Percentiles rank a stretch among this genome's conserved stretches.
Evolutionary conservation across 2,329 filamentous ascomycete genomes (phyloP).

Genomic region (Beauveria caledonica): DNA sequence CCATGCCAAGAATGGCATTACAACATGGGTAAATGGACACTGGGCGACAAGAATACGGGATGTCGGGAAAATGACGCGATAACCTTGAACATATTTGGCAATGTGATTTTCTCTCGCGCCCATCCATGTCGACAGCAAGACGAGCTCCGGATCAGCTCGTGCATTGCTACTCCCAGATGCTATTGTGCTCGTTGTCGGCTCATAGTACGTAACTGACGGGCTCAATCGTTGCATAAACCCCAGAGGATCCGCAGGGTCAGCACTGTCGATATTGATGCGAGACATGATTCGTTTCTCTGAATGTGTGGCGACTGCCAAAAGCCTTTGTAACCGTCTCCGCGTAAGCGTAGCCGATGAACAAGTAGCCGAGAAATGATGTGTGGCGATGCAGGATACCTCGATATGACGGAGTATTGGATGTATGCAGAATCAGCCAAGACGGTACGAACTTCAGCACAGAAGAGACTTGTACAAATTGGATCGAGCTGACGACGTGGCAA

Average conservation of each 20-base stretch:
- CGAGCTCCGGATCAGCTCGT: conserved; percentile 34
- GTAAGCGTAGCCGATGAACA: neutral
- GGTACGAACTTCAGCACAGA: neutral
- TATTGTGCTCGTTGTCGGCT: conserved; percentile 14
- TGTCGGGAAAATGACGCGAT: conserved; percentile 36
- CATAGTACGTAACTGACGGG: conserved; percentile 28
- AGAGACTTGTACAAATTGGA: neutral
- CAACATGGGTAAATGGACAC: conserved; percentile 29
- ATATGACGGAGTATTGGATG: no score
- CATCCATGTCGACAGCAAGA: conserved; percentile 44
- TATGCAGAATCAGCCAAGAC: neutral
- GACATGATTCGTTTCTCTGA: neutral
- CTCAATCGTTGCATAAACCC: conserved; percentile 21
- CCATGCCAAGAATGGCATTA: conserved; percentile 24
- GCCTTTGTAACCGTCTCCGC: neutral
- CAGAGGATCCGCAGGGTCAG: neutral
- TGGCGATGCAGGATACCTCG: neutral
- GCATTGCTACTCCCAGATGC: neutral
- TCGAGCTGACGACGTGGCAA: neutral
- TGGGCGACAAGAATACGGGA: conserved; percentile 40
- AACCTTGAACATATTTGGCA: conserved; percentile 40
- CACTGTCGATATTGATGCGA: neutral
- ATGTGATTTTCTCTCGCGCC: conserved; percentile 41
- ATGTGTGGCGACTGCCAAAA: neutral
- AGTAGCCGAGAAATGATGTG: neutral